Percentiles rank a stretch among this genome's conserved stretches.
Evolutionary conservation across 2,329 filamentous ascomycete genomes (phyloP).

Genomic region (Hymenoscyphus scutula): DNA sequence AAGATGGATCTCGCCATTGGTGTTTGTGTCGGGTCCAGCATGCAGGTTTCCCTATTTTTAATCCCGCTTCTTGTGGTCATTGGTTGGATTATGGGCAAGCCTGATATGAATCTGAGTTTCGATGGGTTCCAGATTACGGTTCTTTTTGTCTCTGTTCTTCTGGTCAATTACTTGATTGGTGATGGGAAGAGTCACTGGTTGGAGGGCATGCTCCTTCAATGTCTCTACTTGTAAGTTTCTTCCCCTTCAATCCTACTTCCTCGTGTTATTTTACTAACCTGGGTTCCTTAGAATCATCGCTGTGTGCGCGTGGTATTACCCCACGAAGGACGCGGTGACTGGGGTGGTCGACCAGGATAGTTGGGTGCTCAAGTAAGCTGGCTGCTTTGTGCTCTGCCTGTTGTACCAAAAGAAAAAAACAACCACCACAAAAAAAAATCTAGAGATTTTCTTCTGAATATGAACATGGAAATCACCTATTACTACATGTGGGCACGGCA

Average conservation of each 20-base stretch:
- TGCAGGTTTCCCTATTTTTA: conserved; percentile 80
- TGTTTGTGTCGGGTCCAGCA: conserved; percentile 77
- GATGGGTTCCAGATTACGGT: conserved; percentile 84
- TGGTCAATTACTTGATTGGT: conserved; percentile 82
- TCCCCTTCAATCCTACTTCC: neutral
- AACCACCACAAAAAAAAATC: neutral
- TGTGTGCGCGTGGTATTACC: conserved; percentile 27
- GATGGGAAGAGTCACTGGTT: conserved; percentile 60
- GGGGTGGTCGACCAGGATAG: conserved; percentile 1
- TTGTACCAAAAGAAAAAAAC: neutral
- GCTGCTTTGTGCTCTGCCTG: too few relatives aligned
- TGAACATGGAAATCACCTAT: neutral
- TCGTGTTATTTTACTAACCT: neutral
- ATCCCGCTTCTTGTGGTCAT: conserved; percentile 78
- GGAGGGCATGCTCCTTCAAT: conserved; percentile 34
- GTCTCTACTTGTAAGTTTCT: conserved; percentile 34
- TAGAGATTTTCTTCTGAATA: neutral
- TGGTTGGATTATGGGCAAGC: conserved; percentile 71
- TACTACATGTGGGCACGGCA: neutral
- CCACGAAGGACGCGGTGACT: conserved; percentile 6
- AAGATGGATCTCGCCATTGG: conserved; percentile 77
- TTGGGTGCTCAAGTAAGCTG: neutral
- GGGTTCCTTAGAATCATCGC: conserved; percentile 17
- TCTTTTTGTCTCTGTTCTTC: conserved; percentile 77
- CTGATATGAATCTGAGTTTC: conserved; percentile 65